Evolutionary conservation across 2,329 filamentous ascomycete genomes (phyloP), one percentile per base, ranked within the genome.

Genomic region (Kalmusia sp.): DNA sequence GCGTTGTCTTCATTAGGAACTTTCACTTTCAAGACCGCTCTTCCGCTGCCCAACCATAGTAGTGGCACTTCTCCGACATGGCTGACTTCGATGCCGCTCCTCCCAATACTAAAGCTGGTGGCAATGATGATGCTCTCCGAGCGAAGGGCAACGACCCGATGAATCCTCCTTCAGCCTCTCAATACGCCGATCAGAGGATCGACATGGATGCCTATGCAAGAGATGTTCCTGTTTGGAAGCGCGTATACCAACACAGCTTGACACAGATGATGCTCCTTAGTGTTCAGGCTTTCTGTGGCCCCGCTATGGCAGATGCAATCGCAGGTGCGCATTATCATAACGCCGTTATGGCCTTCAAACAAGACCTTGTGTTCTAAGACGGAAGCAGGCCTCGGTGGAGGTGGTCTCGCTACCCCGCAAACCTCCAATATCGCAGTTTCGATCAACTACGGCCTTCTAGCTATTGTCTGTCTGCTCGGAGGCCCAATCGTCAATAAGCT

Each of bases 261-360:
- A 80, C 78, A 4, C 78, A 81, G 63, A 80, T 81, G 79, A 63
- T 80, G 60, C 67, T 80, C 4, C 61, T 81, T 9, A 80, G 77
- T 34, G 63, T 80, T 8, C 79, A 81, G 57, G 76, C 77, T 0
- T 80, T 80, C 48, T 68, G 64, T 33, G 66, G 66, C 40, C 66
- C 66, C 43, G 66, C 66, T 2, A 69, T 69, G 66, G 65, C 63
- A 2, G 66, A 69, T 52, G 66, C 66, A n/a, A 69, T 69, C 33
- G 66, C 66, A 43, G 66, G 65, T 64, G 28, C 43, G 53, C 33
- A 5, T 8, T 6, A 3, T n/a, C n/a, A n/a, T n/a, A n/a, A n/a
- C n/a, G n/a, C n/a, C n/a, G n/a, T n/a, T 4, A 21, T 21, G 12
- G 31, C 14, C 28, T 14, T 2, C 6, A 2, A 24, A 2, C 34